Conservation (phyloP, 768 basidiomycete genomes). For the Lenzites betulinus region DNA sequence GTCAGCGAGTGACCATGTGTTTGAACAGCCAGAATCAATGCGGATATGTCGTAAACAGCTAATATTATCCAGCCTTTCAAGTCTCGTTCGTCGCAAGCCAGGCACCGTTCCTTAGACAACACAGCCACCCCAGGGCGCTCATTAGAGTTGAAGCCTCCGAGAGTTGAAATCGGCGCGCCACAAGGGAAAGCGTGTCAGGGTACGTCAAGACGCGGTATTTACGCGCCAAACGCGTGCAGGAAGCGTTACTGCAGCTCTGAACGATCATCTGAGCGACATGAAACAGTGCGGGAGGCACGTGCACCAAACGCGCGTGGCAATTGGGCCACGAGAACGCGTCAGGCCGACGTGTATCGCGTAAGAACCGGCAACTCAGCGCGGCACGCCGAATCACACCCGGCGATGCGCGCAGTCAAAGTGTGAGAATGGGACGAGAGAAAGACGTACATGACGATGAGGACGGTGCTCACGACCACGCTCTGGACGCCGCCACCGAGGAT, state of each 20-base stretch:
- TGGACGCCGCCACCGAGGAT: slow-evolving; percentile 78
- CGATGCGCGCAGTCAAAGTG: neutral
- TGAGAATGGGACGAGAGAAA: slow-evolving; percentile 6
- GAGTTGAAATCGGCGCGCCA: neutral
- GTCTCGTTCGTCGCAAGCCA: neutral
- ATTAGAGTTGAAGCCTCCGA: neutral
- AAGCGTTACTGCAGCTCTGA: neutral
- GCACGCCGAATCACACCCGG: too few relatives aligned
- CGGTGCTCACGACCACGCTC: slow-evolving; percentile 80
- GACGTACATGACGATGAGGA: slow-evolving; percentile 85
- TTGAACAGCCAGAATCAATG: too few relatives aligned
- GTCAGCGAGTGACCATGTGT: neutral
- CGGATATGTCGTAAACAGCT: too few relatives aligned
- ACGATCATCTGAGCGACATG: neutral
- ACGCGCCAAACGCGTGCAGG: neutral
- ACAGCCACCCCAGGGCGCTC: slow-evolving; percentile 2
- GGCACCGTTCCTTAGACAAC: neutral
- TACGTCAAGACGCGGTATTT: neutral
- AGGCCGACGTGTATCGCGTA: slow-evolving; percentile 4
- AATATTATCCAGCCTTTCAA: too few relatives aligned
- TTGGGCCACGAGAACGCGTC: slow-evolving; percentile 18
- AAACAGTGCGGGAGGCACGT: neutral
- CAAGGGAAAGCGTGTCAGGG: neutral
- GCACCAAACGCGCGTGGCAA: slow-evolving; percentile 14
- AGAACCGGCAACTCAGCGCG: neutral